Evolutionary conservation across 495 filamentous ascomycete species (phyloP), one percentile per base, ranked within the genome.

Genomic region (Podospora pseudopauciseta): DNA sequence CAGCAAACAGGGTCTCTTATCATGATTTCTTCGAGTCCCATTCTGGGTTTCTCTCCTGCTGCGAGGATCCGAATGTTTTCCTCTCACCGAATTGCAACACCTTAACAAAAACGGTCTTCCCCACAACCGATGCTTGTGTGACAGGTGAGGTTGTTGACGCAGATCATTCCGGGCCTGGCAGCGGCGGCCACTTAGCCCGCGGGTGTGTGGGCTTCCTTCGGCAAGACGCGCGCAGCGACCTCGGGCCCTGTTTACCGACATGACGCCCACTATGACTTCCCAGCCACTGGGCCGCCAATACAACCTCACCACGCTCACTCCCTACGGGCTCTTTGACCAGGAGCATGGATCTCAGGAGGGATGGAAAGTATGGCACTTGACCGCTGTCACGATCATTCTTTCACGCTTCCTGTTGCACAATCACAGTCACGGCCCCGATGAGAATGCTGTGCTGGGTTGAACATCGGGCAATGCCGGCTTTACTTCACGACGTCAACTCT

Each of bases 151-250:
- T 27, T 61, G 59, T 28, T 28, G 59, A 59, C 3, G 59, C 59
- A 61, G 59, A 61, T 61, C 59, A 61, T 61, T 61, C 59, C 26
- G 59, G 59, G 23, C 32, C 23, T 61, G 59, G 23, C 6, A 61
- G 7, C 16, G 59, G 23, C 59, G 23, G 59, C 26, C 59, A 49
- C 39, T 11, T 49, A 49, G 39, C 30, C 7, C 4, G 30, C 39
- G 39, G 39, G 39, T 49, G 39, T 2, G 39, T 49, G 39, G 39
- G 39, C 39, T 61, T 61, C 26, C 26, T 30, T 27, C 59, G 59
- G 27, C 16, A 61, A 30, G 23, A 23, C 30, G 59, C 30, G 59
- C 27, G 30, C 16, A 61, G 16, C 20, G 30, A 27, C 39, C 39
- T 49, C 39, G 39, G 39, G 39, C 39, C 39, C 39, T 49, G 39